These are phyloP conservation scores for Pisolithus orientalis DNA, from an alignment of 768 basidiomycete species.

Conservation along the genomic window DNA sequence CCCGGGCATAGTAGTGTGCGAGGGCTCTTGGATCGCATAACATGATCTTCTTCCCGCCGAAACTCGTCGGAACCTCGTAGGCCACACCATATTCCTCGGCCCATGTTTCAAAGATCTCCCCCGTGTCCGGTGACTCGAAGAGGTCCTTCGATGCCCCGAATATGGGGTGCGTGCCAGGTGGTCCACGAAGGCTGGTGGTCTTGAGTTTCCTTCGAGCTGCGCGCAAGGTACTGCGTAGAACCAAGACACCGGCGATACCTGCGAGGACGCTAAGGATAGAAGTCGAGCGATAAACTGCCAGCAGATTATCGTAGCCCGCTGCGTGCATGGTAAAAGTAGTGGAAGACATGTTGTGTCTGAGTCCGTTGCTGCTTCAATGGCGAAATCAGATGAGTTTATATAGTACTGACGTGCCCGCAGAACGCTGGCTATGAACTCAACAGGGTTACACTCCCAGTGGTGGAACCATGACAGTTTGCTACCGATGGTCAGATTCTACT, in stretches of 20 bases:
- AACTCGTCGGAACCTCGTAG: constrained; percentile 30
- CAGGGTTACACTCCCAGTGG: no score
- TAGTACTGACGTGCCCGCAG: no score
- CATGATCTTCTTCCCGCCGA: constrained; percentile 31
- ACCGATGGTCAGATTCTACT: no score
- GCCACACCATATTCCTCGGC: constrained; percentile 37
- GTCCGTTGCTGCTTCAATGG: no score
- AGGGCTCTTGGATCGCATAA: constrained; percentile 43
- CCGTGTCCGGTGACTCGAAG: constrained; percentile 26
- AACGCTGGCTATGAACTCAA: no score
- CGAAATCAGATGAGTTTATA: no score
- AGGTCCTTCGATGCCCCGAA: constrained; percentile 32
- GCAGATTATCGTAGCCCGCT: neutral
- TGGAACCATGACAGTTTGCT: no score
- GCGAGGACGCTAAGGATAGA: constrained; percentile 6
- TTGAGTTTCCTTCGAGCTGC: constrained; percentile 5
- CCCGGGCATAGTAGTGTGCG: constrained; percentile 42
- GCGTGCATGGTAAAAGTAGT: neutral
- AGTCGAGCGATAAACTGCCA: neutral
- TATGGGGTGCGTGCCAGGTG: constrained; percentile 34
- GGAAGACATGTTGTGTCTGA: no score
- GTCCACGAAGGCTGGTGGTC: constrained; percentile 38
- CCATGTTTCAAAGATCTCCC: constrained; percentile 39
- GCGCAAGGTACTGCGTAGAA: constrained; percentile 8
- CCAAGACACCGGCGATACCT: constrained; percentile 12